A percentile compares a stretch with the other conserved stretches of the same genome.
These are phyloP conservation scores for Krasilnikovozyma curviuscula DNA, from an alignment of 768 basidiomycete genomes.

Conservation along the genomic window DNA sequence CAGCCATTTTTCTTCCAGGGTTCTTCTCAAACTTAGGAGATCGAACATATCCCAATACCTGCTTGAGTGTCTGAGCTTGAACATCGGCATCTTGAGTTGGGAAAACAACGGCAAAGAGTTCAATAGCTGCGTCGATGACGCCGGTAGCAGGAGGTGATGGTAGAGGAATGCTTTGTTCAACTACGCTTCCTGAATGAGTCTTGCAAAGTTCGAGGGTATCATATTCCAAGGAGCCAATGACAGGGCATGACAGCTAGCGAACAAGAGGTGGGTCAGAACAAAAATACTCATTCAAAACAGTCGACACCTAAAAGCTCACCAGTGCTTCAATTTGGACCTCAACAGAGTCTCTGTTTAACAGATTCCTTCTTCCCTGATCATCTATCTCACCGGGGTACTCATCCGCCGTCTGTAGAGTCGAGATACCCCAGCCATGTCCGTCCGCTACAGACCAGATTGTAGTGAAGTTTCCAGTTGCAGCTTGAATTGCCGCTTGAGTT, in stretches of 20 bases:
- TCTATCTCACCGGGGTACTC: slow-evolving; percentile 21
- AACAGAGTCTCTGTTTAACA: slow-evolving; percentile 54
- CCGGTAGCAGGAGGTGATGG: slow-evolving; percentile 59
- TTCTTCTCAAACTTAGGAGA: slow-evolving; percentile 74
- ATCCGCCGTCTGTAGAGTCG: slow-evolving; percentile 32
- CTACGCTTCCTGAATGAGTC: slow-evolving; percentile 23
- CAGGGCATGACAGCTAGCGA: slow-evolving; percentile 47
- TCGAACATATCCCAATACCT: slow-evolving; percentile 39
- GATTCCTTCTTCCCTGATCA: slow-evolving; percentile 28
- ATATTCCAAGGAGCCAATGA: slow-evolving; percentile 68
- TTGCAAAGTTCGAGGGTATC: slow-evolving; percentile 53
- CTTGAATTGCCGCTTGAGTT: slow-evolving; percentile 78
- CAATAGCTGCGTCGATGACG: slow-evolving; percentile 74
- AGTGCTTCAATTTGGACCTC: slow-evolving; percentile 59
- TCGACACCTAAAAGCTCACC: slow-evolving; percentile 33
- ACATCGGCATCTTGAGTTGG: slow-evolving; percentile 49
- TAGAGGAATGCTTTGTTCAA: slow-evolving; percentile 30
- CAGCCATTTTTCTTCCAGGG: slow-evolving; percentile 63
- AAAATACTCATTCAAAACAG: background rate
- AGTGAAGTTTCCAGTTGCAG: slow-evolving; percentile 62
- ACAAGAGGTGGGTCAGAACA: background rate
- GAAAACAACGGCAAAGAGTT: slow-evolving; percentile 60
- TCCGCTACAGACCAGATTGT: slow-evolving; percentile 71
- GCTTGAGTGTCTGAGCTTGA: slow-evolving; percentile 24
- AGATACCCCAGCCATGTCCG: slow-evolving; percentile 81